Conservation (phyloP, 2,329 filamentous ascomycete genomes). For the Albifimbria verrucaria region DNA sequence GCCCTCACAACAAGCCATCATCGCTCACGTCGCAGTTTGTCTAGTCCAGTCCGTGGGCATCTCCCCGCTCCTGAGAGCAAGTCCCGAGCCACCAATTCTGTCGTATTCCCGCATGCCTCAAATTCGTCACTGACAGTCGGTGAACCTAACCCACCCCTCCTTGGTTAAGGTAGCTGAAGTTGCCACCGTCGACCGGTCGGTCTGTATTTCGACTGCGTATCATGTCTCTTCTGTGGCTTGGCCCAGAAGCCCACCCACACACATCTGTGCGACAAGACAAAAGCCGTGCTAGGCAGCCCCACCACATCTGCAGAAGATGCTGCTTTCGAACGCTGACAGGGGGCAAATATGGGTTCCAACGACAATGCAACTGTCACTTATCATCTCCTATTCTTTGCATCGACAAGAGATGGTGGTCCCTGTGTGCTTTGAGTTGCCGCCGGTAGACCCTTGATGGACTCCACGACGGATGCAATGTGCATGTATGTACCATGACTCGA, state of each 20-base stretch:
- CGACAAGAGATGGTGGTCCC: not conserved
- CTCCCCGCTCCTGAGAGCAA: no score
- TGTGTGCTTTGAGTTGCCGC: no score
- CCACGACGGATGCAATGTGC: not conserved
- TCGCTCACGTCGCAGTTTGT: no score
- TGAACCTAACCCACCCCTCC: not conserved
- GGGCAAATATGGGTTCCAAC: not conserved
- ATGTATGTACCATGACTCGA: not conserved
- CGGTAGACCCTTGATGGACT: not conserved
- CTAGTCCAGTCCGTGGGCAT: no score
- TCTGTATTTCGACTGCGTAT: not conserved
- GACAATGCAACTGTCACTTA: not conserved
- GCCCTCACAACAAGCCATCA: no score
- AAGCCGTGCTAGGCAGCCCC: not conserved
- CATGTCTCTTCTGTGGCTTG: not conserved
- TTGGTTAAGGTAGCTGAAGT: not conserved
- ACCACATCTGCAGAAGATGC: not conserved
- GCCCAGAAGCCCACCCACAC: not conserved
- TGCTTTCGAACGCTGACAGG: not conserved
- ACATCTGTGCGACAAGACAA: not conserved
- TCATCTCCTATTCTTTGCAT: not conserved
- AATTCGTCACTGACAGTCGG: not conserved
- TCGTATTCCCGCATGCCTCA: not conserved
- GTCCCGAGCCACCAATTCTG: not conserved
- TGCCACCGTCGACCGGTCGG: not conserved